Evolutionary conservation across 176 grass and related monocot genomes (phyloP).

Genomic region (Otatea glauca): DNA sequence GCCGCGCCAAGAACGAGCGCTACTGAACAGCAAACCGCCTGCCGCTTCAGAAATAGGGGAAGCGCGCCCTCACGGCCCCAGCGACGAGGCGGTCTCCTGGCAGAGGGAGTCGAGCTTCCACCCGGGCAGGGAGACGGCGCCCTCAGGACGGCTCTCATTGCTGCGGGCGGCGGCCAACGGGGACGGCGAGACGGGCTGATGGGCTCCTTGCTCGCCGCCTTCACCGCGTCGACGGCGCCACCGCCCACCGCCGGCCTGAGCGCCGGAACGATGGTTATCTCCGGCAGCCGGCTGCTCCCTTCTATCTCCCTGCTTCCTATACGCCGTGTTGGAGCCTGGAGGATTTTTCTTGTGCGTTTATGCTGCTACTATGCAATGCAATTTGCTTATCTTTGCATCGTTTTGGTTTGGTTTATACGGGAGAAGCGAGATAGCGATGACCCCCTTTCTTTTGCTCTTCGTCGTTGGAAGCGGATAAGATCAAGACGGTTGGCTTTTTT

Average conservation of each 20-base stretch:
- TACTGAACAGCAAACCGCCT: neutral
- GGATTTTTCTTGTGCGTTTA: neutral
- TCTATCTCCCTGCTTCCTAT: slow-evolving; percentile 41
- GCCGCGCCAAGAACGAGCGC: neutral
- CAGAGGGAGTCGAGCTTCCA: slow-evolving; percentile 85
- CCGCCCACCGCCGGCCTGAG: neutral
- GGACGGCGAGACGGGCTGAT: slow-evolving; percentile 50
- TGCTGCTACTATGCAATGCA: neutral
- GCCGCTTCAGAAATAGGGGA: slow-evolving; percentile 61
- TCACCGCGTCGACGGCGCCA: neutral
- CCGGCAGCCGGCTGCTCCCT: slow-evolving; percentile 28
- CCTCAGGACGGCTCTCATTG: slow-evolving; percentile 10
- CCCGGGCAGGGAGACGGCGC: slow-evolving; percentile 47
- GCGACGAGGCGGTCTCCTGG: slow-evolving; percentile 41
- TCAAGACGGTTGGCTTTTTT: neutral
- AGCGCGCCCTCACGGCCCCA: slow-evolving; percentile 52
- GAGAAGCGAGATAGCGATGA: neutral
- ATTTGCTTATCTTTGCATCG: neutral
- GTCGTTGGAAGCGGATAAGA: slow-evolving; percentile 40
- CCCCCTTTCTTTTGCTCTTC: neutral
- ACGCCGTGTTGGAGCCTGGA: neutral
- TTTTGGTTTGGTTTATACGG: neutral
- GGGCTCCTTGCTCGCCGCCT: slow-evolving; percentile 47
- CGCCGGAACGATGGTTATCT: slow-evolving; percentile 42
- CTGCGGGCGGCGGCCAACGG: neutral